These are phyloP conservation scores for Kwoniella europaea DNA, from an alignment of 768 basidiomycete genomes.

Conservation along the genomic window DNA sequence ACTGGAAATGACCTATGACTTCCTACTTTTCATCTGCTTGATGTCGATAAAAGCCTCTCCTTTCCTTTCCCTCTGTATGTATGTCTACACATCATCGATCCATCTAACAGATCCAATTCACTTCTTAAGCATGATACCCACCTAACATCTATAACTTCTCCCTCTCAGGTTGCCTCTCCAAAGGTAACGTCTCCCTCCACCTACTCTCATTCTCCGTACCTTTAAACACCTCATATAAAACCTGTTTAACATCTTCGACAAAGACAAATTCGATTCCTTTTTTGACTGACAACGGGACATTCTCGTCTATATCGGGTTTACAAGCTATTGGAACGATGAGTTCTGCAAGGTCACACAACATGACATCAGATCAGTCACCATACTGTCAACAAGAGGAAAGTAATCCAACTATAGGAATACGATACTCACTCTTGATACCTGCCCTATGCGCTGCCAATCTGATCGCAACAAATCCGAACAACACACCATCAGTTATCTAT, in stretches of 20 bases:
- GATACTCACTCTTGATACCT: constrained; percentile 76
- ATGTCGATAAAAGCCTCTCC: too few species aligned
- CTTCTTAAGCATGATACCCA: too few species aligned
- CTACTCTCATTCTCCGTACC: constrained; percentile 66
- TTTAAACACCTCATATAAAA: constrained; percentile 82
- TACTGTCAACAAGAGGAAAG: constrained; percentile 43
- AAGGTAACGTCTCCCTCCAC: constrained; percentile 70
- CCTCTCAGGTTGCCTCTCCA: constrained; percentile 48
- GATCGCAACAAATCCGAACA: too few species aligned
- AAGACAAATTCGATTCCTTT: constrained; percentile 92
- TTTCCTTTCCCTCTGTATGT: too few species aligned
- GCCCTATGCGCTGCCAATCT: constrained; percentile 98
- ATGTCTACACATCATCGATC: too few species aligned
- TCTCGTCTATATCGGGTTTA: constrained; percentile 93
- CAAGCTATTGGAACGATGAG: constrained; percentile 67
- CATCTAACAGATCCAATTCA: too few species aligned
- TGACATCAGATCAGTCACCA: constrained; percentile 29
- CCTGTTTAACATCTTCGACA: constrained; percentile 89
- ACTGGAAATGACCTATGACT: too few species aligned
- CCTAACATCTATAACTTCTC: constrained; percentile 5
- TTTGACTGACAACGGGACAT: constrained; percentile 95
- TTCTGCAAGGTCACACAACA: constrained; percentile 33
- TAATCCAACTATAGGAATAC: not conserved
- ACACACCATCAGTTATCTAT: too few species aligned
- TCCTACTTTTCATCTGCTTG: too few species aligned